A percentile compares a stretch with the other conserved stretches of the same genome.
Conservation (phyloP, 2,329 filamentous ascomycete genomes). For the Geosmithia putterillii region DNA sequence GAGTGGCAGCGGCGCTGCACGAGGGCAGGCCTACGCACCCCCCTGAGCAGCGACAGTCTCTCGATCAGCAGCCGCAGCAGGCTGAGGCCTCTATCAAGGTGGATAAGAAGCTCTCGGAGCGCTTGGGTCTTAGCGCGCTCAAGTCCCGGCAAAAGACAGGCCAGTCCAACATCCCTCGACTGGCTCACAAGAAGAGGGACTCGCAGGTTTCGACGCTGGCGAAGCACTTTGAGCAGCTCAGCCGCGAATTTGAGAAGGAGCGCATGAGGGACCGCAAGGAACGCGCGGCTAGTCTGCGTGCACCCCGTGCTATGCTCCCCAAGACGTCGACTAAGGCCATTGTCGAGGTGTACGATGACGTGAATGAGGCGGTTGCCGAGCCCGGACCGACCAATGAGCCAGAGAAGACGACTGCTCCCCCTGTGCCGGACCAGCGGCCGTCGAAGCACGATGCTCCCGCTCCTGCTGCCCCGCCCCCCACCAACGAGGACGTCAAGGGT, state of each 20-base stretch:
- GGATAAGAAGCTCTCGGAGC: conserved; percentile 70
- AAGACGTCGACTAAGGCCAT: conserved; percentile 89
- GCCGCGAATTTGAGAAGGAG: conserved; percentile 92
- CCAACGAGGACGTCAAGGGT: conserved; percentile 5
- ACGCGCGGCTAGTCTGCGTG: conserved; percentile 60
- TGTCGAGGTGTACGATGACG: conserved; percentile 90
- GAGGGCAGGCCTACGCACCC: conserved; percentile 17
- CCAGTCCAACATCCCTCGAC: conserved; percentile 78
- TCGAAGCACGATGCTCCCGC: not conserved
- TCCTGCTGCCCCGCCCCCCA: too few relatives aligned
- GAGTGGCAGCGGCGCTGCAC: conserved; percentile 22
- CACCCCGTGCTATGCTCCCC: conserved; percentile 69
- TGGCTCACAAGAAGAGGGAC: conserved; percentile 62
- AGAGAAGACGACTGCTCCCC: not conserved
- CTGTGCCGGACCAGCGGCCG: not conserved
- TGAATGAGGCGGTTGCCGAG: conserved; percentile 85
- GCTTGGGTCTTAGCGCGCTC: conserved; percentile 51
- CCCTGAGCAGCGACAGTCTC: conserved; percentile 8
- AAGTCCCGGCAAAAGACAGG: conserved; percentile 45
- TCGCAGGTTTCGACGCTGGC: conserved; percentile 84
- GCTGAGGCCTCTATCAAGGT: conserved; percentile 30
- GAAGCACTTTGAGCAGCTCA: conserved; percentile 92
- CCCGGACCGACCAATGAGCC: conserved; percentile 16
- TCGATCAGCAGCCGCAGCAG: conserved; percentile 3
- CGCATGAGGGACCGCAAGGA: conserved; percentile 75